Percentiles rank a stretch among this genome's conserved stretches.
Evolutionary conservation across 148 eudicot genomes (phyloP).

Genomic region (Cornus suecica): DNA sequence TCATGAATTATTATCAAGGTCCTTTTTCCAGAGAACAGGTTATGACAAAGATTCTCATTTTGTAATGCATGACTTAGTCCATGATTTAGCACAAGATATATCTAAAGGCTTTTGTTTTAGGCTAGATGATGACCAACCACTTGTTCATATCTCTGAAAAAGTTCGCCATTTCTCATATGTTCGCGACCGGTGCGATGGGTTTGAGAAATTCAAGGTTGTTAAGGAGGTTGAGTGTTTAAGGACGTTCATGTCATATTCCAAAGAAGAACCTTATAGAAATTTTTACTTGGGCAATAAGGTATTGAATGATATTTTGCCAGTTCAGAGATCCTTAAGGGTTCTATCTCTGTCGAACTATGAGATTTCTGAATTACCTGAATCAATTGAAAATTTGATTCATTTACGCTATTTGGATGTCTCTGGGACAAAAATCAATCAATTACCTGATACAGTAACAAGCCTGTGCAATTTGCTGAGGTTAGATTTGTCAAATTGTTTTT

Average conservation of each 20-base stretch:
- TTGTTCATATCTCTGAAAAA: neutral
- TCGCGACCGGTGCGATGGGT: neutral
- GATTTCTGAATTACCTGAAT: neutral
- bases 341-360: neutral
- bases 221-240: neutral
- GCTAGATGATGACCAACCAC: neutral
- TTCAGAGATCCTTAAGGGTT: neutral
- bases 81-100: slow-evolving; percentile 23
- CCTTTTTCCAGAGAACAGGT: too few species aligned
- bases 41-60: neutral
- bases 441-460: neutral
- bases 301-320: neutral
- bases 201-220: neutral
- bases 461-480: slow-evolving; percentile 6
- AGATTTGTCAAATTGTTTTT: neutral
- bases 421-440: neutral
- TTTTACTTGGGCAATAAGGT: neutral
- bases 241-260: slow-evolving; percentile 12
- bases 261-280: neutral
- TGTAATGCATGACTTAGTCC: slow-evolving; percentile 18
- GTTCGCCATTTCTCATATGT: slow-evolving; percentile 12
- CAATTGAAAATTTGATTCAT: neutral
- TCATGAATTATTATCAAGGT: too few species aligned
- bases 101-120: neutral
- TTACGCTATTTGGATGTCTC: neutral